These are phyloP conservation scores for Citrus sinensis DNA, from an alignment of 345 rosid genomes.

Conservation along the genomic window DNA sequence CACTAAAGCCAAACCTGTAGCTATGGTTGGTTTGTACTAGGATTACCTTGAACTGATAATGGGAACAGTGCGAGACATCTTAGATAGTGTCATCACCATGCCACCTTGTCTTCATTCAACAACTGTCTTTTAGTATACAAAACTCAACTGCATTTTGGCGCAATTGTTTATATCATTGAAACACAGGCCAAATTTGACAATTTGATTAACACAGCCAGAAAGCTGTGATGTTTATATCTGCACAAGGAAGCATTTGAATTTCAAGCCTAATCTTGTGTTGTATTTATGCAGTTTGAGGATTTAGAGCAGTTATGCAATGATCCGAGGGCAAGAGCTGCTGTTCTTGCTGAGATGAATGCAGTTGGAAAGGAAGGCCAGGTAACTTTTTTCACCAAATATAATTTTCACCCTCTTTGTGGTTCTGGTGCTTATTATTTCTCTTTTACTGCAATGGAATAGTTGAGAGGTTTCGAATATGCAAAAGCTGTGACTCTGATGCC, in stretches of 20 bases:
- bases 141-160: neutral
- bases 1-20: neutral
- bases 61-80: neutral
- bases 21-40: neutral
- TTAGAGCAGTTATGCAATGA: constrained; percentile 63
- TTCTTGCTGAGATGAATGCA: constrained; percentile 72
- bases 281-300: constrained; percentile 50
- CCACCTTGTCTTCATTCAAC: neutral
- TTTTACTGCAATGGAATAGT: constrained; percentile 24
- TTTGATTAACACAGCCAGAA: neutral
- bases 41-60: neutral
- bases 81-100: neutral
- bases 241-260: neutral
- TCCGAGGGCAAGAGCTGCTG: constrained; percentile 54
- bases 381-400: neutral
- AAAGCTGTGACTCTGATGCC: constrained; percentile 80
- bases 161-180: neutral
- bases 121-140: neutral
- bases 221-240: neutral
- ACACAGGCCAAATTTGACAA: neutral
- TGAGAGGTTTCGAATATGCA: constrained; percentile 74
- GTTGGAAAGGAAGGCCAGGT: constrained; percentile 75
- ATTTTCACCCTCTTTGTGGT: neutral
- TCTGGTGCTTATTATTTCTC: neutral
- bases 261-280: constrained; percentile 3